These are phyloP conservation scores for Gynandropsis gynandra DNA, from an alignment of 345 rosid species.

Conservation along the genomic window DNA sequence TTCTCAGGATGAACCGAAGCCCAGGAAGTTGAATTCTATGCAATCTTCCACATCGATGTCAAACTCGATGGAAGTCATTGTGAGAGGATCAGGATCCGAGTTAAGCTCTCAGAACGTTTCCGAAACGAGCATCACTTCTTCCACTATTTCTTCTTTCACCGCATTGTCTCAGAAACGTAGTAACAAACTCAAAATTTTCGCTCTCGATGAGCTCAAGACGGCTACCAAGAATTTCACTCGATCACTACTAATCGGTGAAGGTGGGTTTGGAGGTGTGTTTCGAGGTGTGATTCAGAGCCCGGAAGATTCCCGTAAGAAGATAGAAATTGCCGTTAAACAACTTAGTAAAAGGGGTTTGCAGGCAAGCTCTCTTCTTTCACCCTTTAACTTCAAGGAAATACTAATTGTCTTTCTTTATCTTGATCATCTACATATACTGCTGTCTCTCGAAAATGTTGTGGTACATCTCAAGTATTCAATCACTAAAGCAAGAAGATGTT, in stretches of 20 bases:
- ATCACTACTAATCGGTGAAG: constrained; percentile 88
- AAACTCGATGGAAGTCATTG: constrained; percentile 39
- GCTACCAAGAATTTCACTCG: constrained; percentile 91
- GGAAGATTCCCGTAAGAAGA: constrained; percentile 52
- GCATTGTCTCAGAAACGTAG: constrained; percentile 59
- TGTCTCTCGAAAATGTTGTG: too few relatives aligned
- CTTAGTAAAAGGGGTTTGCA: constrained; percentile 80
- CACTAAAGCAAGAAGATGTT: background rate
- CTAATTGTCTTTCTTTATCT: too few relatives aligned
- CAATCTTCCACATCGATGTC: constrained; percentile 37
- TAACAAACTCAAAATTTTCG: constrained; percentile 60
- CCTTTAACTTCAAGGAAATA: background rate
- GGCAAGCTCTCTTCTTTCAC: constrained; percentile 1
- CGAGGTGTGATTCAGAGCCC: constrained; percentile 55
- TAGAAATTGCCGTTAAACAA: constrained; percentile 92
- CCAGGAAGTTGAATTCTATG: constrained; percentile 40
- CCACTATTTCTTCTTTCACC: constrained; percentile 54
- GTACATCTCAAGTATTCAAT: background rate
- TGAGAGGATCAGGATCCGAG: constrained; percentile 57
- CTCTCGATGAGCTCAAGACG: constrained; percentile 59
- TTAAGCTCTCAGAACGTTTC: constrained; percentile 59
- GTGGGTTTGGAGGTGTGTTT: constrained; percentile 90
- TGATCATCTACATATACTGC: background rate
- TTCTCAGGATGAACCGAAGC: constrained; percentile 38
- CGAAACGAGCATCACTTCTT: constrained; percentile 55